A percentile compares a stretch with the other conserved stretches of the same genome.
phyloP scores from a whole-genome alignment of 2,329 filamentous ascomycete genomes.

The Pestalotiopsis sp. region DNA sequence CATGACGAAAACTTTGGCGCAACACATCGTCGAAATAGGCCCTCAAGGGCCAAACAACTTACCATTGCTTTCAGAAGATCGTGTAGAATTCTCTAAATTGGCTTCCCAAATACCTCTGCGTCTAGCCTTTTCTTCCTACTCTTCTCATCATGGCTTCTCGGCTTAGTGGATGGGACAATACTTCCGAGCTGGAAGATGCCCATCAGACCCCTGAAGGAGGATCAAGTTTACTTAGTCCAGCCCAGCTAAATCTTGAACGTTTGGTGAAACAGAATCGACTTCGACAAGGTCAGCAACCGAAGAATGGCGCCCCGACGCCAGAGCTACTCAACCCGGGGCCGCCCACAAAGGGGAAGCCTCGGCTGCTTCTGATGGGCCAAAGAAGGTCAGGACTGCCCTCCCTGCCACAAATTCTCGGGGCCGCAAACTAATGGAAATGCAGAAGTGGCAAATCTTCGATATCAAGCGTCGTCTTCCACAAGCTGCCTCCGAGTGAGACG shows the following conservation, averaged over 20 bases:
- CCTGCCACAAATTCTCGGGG: slow-evolving; percentile 10
- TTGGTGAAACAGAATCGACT: slow-evolving; percentile 64
- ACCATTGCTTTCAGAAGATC: not conserved
- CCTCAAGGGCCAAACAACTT: too few species aligned
- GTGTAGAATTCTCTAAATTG: not conserved
- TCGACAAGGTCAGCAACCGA: slow-evolving; percentile 48
- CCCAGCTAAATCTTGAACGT: slow-evolving; percentile 66
- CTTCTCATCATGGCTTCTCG: slow-evolving; percentile 29
- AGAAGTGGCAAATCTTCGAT: slow-evolving; percentile 99
- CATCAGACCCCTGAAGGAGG: slow-evolving; percentile 18
- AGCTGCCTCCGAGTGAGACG: slow-evolving; percentile 93
- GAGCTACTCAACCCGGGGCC: slow-evolving; percentile 46
- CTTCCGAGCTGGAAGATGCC: slow-evolving; percentile 21
- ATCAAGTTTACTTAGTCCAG: slow-evolving; percentile 51
- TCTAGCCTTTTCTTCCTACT: not conserved
- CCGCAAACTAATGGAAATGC: slow-evolving; percentile 1
- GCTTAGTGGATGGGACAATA: slow-evolving; percentile 27
- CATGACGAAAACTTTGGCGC: too few species aligned
- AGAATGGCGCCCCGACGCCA: slow-evolving; percentile 47
- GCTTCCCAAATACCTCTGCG: not conserved
- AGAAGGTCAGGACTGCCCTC: slow-evolving; percentile 68
- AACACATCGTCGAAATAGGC: too few species aligned
- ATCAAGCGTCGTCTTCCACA: slow-evolving; percentile 98
- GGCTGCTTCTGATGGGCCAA: slow-evolving; percentile 92
- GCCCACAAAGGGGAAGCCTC: slow-evolving; percentile 71